Percentiles rank a stretch among this genome's conserved stretches.
Conservation (phyloP, 192 early-diverging fungal genomes). For the Lobulomyces angularis region DNA sequence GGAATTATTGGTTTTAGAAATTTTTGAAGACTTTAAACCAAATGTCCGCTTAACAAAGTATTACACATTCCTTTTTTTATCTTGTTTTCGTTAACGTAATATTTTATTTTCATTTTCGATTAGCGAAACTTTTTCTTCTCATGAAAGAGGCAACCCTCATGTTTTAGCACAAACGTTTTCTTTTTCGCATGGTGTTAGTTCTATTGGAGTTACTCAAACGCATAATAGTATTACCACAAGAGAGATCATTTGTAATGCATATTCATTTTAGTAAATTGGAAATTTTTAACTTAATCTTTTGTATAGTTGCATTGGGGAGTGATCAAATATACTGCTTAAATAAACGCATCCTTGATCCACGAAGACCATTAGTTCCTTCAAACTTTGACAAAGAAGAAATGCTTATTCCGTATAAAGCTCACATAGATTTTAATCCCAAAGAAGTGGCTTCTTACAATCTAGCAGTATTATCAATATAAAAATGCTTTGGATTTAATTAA, state of each 20-base stretch:
- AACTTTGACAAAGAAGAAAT: slow-evolving; percentile 82
- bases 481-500: background rate
- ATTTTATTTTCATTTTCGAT: slow-evolving; percentile 1
- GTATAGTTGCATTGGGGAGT: slow-evolving; percentile 38
- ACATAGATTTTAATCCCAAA: slow-evolving; percentile 59
- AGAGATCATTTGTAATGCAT: slow-evolving; percentile 59
- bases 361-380: slow-evolving; percentile 58
- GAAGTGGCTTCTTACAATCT: slow-evolving; percentile 65
- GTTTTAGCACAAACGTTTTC: slow-evolving; percentile 64
- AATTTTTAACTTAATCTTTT: background rate
- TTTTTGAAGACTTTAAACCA: slow-evolving; percentile 65
- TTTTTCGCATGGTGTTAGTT: slow-evolving; percentile 57
- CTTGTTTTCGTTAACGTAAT: background rate
- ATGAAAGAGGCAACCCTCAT: slow-evolving; percentile 49
- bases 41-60: slow-evolving; percentile 57
- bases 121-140: slow-evolving; percentile 65
- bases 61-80: slow-evolving; percentile 8
- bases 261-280: slow-evolving; percentile 10
- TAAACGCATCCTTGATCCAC: slow-evolving; percentile 69
- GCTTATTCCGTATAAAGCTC: slow-evolving; percentile 60
- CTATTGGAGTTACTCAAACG: slow-evolving; percentile 77
- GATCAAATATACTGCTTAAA: slow-evolving; percentile 53
- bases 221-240: slow-evolving; percentile 71
- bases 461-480: slow-evolving; percentile 19
- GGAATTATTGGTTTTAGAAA: slow-evolving; percentile 70